Evolutionary conservation across 177 flowering plant species (phyloP), one percentile per base, ranked within the genome.

Genomic region (Vitis hybrid): DNA sequence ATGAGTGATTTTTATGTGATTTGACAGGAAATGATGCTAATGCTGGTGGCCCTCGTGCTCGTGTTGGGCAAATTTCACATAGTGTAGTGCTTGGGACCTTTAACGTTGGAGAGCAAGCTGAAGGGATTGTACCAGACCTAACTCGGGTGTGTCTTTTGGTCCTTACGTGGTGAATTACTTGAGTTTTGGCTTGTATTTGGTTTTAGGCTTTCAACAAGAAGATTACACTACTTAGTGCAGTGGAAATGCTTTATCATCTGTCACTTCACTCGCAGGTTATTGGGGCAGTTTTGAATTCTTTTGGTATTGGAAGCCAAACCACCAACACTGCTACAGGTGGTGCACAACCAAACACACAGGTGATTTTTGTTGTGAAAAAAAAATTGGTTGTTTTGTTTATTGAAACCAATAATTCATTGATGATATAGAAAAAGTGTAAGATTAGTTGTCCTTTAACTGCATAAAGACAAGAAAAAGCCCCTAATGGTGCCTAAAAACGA

Each of bases 31-130:
- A 70, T 78, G 97, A 91, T 65, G 68, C 86, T 50, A 64, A 51
- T 82, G 71, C 79, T 74, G 86, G 85, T 74, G 86, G 75, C 15
- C 78, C 87, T 13, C 91, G 90, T 19, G 74, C 68, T 75, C 97
- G 91, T 76, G 69, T 83, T 51, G 96, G 96, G 50, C 97, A 85
- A 77, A 81, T 95, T 73, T 84, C 99, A 53, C 99, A 93, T 62
- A 90, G 95, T 80, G 90, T 96, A n/a, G 89, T 95, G 73, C 92
- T 95, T 72, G 99, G 98, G 51, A 87, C 95, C 29, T 81, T 90
- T 67, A 92, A 92, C 77, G 77, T 89, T 71, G 98, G 94, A 65
- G 99, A 95, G 39, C 97, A 88, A 77, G 84, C 85, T 65, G 97
- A 88, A 76, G 88, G 87, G 51, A 51, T 62, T 76, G 87, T 77